Percentiles rank a stretch among this genome's conserved stretches.
Conservation (phyloP, 148 eudicot genomes). For the Mesembryanthemum crystallinum region DNA sequence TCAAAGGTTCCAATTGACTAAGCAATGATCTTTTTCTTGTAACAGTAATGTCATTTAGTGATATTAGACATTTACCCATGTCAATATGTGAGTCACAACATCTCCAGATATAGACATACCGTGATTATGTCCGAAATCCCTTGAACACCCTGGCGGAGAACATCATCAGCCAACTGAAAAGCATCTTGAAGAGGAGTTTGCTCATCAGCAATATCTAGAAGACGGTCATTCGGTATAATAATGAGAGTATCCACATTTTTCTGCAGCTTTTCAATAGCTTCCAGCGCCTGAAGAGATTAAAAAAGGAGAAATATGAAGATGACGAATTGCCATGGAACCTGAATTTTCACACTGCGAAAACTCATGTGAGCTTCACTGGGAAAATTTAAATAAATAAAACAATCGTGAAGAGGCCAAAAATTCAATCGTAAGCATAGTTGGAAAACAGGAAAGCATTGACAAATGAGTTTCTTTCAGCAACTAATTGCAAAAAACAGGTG, state of each 20-base stretch:
- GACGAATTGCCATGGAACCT: constrained; percentile 1
- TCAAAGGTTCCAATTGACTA: too few species aligned
- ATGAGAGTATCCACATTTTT: constrained; percentile 96
- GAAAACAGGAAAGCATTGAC: too few species aligned
- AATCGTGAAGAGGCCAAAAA: neutral
- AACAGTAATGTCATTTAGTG: too few species aligned
- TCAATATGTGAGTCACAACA: neutral
- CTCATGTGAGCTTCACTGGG: neutral
- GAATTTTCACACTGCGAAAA: neutral
- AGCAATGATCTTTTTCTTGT: too few species aligned
- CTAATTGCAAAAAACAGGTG: neutral
- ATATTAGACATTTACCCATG: too few species aligned
- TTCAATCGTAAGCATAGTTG: too few species aligned
- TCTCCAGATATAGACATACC: constrained; percentile 39
- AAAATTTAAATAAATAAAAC: too few species aligned
- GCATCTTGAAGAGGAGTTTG: constrained; percentile 92
- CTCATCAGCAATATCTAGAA: constrained; percentile 92
- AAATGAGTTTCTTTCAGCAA: too few species aligned
- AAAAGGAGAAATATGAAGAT: constrained; percentile 13
- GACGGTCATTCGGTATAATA: constrained; percentile 96
- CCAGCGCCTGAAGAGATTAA: constrained; percentile 69
- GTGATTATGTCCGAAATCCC: constrained; percentile 97
- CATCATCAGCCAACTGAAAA: constrained; percentile 97
- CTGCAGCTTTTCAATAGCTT: constrained; percentile 93
- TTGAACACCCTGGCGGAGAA: constrained; percentile 97